These are phyloP conservation scores for Akebia trifoliata DNA, from an alignment of 164 flowering plant species.

Conservation along the genomic window DNA sequence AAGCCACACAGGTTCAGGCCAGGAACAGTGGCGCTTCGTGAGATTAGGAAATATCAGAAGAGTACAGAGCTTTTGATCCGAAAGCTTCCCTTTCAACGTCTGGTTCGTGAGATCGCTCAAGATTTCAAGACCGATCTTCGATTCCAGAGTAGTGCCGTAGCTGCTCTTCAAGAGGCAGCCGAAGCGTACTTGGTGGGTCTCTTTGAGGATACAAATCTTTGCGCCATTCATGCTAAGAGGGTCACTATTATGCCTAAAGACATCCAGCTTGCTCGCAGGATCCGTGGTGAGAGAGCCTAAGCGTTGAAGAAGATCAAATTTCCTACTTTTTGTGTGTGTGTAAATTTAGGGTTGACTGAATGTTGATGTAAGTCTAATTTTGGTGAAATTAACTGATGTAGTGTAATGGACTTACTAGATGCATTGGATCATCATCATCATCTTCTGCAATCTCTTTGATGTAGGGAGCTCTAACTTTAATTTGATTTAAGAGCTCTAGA, in stretches of 20 bases:
- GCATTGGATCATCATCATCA: no score
- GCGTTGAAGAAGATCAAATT: no score
- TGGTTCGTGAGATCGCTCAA: not conserved
- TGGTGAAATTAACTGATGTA: no score
- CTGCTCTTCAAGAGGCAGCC: conserved; percentile 1
- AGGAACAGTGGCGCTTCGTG: not conserved
- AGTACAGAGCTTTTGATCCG: conserved; percentile 1
- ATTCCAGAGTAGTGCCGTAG: not conserved
- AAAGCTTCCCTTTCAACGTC: not conserved
- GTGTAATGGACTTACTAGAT: no score
- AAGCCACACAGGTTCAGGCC: not conserved
- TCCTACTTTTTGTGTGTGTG: no score
- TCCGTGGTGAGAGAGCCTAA: conserved; percentile 1
- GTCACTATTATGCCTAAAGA: not conserved
- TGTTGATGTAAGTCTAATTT: no score
- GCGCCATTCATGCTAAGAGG: conserved; percentile 1
- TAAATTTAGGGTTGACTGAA: no score
- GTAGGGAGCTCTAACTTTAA: no score
- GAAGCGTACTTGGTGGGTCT: conserved; percentile 4
- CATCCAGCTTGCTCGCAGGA: not conserved
- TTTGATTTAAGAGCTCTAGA: no score
- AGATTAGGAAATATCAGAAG: not conserved
- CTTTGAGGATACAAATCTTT: not conserved
- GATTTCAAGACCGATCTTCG: conserved; percentile 2
- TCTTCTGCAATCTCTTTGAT: no score